Base-by-base conservation (phyloP, 1,139 yeast species). In the Saccharomyces hybrid region DNA sequence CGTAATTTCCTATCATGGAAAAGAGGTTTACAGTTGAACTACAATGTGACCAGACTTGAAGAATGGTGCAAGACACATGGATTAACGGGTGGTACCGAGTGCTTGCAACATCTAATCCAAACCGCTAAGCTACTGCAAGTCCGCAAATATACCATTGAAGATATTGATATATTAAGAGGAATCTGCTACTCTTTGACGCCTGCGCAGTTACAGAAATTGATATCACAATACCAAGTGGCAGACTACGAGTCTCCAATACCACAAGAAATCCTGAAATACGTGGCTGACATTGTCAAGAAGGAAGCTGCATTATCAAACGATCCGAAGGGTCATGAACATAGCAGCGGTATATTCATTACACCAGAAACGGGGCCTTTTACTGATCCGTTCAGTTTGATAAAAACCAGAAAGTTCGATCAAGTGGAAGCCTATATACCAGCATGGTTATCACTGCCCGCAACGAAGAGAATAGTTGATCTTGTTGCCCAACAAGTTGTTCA, bases 11-110 rank as follows among this genome's bases (percentile, higher is more conserved):
- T 93, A 68, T 86, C 97, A 12, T 95, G 99, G 99, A 93, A 93
- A 77, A 85, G 99, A 69, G 99, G 99, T 54, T 79, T 95, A 62
- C 99, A 95, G 74, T 83, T 95, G 73, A 93, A 91, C 71, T 95
- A 95, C 75, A 95, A 95, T 71, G 95, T 91, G 54, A 93, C 99
- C 5, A 82, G 99, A 67, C 79, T 95, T 64, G 98, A 91, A 72
- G 99, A 95, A 75, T 95, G 99, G 99, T 93, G 99, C 73, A 93
- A 90, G 74, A 84, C 93, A 4, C 97, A 93, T 71, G 95, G 88
- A 57, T 82, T 95, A 62, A 86, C 88, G 54, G 97, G 91, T 68
- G 97, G 96, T 4, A 81, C 93, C n/a, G 81, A 86, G 46, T 85
- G 90, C 66, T 79, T 95, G 70, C 86, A 87, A 61, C 98, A 91